Evolutionary conservation across 2,329 filamentous ascomycete species (phyloP).

Genomic region (Emericellopsis cladophorae): DNA sequence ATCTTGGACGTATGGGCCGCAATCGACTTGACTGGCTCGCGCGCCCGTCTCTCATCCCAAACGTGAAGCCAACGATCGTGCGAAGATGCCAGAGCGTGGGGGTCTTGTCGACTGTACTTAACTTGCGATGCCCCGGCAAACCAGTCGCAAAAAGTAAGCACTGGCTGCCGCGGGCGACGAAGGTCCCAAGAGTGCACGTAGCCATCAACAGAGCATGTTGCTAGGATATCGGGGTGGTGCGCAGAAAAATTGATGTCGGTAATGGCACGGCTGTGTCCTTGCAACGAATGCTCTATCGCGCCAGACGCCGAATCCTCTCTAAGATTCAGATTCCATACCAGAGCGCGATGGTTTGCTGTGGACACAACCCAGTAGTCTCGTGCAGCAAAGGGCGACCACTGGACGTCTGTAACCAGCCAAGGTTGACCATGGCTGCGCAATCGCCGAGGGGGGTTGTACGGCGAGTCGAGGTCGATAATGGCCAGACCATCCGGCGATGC

Average conservation of each 20-base stretch:
- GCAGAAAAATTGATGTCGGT: conserved; percentile 96
- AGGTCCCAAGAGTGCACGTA: conserved; percentile 92
- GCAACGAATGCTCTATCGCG: conserved; percentile 75
- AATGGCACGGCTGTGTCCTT: conserved; percentile 74
- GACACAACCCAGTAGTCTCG: conserved; percentile 90
- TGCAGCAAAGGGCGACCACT: conserved; percentile 88
- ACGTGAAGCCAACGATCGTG: conserved; percentile 81
- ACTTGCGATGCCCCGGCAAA: conserved; percentile 89
- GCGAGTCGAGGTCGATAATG: conserved; percentile 84
- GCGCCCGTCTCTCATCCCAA: conserved; percentile 77
- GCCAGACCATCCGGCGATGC: conserved; percentile 83
- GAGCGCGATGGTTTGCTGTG: conserved; percentile 85
- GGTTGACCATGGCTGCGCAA: conserved; percentile 70
- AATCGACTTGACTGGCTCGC: conserved; percentile 69
- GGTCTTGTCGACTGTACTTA: conserved; percentile 82
- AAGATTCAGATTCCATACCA: conserved; percentile 85
- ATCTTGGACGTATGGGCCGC: conserved; percentile 86
- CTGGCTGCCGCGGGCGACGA: conserved; percentile 58
- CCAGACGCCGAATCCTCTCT: conserved; percentile 57
- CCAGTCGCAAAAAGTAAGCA: conserved; percentile 80
- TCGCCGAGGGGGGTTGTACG: conserved; percentile 74
- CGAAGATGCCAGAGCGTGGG: conserved; percentile 79
- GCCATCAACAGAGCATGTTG: conserved; percentile 85
- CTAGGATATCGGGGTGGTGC: conserved; percentile 77
- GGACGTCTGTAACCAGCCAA: conserved; percentile 93